Conservation (phyloP, 2,329 filamentous ascomycete genomes). For the Thermoascus crustaceus region DNA sequence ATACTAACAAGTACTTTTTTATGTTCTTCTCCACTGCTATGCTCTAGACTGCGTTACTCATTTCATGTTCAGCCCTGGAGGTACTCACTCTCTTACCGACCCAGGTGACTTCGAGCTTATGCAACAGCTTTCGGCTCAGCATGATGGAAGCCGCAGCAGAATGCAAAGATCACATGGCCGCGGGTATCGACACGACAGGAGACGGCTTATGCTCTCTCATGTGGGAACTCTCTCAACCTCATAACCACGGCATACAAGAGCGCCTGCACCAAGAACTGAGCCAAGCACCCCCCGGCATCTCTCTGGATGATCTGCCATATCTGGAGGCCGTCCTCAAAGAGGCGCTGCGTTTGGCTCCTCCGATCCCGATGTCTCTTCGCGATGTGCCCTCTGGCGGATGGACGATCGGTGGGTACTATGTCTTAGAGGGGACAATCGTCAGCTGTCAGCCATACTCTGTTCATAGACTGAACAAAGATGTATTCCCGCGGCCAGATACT, state of each 20-base stretch:
- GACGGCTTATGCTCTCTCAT: constrained; percentile 63
- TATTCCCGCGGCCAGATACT: constrained; percentile 23
- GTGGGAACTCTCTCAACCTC: constrained; percentile 59
- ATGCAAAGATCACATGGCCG: constrained; percentile 63
- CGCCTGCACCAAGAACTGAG: constrained; percentile 47
- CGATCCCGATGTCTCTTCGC: constrained; percentile 45
- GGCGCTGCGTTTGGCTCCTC: constrained; percentile 49
- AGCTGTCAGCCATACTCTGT: constrained; percentile 33
- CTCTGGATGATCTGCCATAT: constrained; percentile 41
- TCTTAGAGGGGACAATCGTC: constrained; percentile 30
- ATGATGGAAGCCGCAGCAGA: constrained; percentile 55
- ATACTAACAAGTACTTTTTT: not conserved
- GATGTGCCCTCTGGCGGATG: constrained; percentile 33
- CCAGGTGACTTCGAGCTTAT: constrained; percentile 56
- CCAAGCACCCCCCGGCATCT: constrained; percentile 27
- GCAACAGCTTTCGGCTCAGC: constrained; percentile 55
- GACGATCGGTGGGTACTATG: constrained; percentile 28
- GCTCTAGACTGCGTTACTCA: constrained; percentile 62
- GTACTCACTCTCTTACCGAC: constrained; percentile 51
- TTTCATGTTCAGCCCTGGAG: constrained; percentile 60
- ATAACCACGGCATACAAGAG: constrained; percentile 45
- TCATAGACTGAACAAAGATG: constrained; percentile 20
- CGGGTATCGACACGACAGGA: constrained; percentile 64
- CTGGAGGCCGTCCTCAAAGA: constrained; percentile 58
- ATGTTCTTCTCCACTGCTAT: constrained; percentile 52